A percentile compares a stretch with the other conserved stretches of the same genome.
phyloP scores from a whole-genome alignment of 2,329 filamentous ascomycete genomes.

The Lasiodiplodia sp. region DNA sequence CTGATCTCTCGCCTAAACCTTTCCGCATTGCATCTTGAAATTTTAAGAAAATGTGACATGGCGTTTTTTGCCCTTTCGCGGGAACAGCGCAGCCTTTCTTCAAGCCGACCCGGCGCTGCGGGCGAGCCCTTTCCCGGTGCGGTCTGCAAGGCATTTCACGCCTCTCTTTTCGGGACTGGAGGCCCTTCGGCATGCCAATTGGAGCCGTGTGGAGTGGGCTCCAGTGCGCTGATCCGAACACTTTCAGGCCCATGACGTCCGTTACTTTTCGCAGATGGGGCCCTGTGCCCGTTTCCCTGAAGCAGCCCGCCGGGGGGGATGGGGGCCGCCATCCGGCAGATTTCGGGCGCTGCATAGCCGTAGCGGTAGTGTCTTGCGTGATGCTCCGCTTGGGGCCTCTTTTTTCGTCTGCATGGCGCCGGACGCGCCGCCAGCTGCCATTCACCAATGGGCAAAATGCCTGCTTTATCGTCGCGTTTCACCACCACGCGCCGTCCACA shows the following conservation, averaged over 20 bases:
- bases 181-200: constrained; percentile 15
- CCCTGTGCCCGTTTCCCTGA: neutral
- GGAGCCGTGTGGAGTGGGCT: constrained; percentile 17
- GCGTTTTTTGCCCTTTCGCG: neutral
- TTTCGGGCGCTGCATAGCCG: constrained; percentile 18
- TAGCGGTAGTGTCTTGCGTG: constrained; percentile 15
- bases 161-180: constrained; percentile 9
- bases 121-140: constrained; percentile 17
- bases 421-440: constrained; percentile 15
- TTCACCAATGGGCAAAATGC: constrained; percentile 20
- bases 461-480: constrained; percentile 19
- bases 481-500: neutral
- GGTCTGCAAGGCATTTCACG: constrained; percentile 14
- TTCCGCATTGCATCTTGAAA: neutral
- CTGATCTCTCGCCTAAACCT: constrained; percentile 19
- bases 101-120: constrained; percentile 9
- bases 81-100: neutral
- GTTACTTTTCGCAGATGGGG: neutral
- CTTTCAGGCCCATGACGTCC: constrained; percentile 22
- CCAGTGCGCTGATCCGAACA: constrained; percentile 7
- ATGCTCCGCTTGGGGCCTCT: constrained; percentile 6
- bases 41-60: constrained; percentile 3
- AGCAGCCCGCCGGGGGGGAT: neutral
- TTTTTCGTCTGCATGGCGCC: constrained; percentile 17
- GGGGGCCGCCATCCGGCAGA: constrained; percentile 9